Evolutionary conservation across 108 stramenopile species (phyloP).

Genomic region (Cyclotella cryptica): DNA sequence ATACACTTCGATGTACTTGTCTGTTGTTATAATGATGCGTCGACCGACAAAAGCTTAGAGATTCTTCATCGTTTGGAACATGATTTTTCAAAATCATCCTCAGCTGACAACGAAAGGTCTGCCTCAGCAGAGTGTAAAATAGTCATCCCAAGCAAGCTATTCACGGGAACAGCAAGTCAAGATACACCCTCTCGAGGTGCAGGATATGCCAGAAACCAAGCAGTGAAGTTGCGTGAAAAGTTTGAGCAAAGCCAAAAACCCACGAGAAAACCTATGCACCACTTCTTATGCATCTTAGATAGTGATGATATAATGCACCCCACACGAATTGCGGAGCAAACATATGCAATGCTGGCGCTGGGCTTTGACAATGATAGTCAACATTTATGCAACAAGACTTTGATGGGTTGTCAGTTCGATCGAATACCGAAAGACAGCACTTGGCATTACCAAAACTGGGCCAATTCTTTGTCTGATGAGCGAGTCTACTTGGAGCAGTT

Average conservation of each 20-base stretch:
- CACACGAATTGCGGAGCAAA: slow-evolving; percentile 76
- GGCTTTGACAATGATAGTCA: slow-evolving; percentile 27
- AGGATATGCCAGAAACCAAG: slow-evolving; percentile 85
- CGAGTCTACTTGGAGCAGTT: slow-evolving; percentile 79
- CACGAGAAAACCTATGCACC: slow-evolving; percentile 8
- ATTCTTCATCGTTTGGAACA: slow-evolving; percentile 47
- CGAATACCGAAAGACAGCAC: slow-evolving; percentile 85
- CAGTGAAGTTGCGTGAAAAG: slow-evolving; percentile 54
- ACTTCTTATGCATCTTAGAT: slow-evolving; percentile 82
- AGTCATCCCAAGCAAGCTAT: slow-evolving; percentile 28
- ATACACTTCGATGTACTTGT: slow-evolving; percentile 59
- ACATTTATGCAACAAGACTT: slow-evolving; percentile 43
- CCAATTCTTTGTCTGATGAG: slow-evolving; percentile 79
- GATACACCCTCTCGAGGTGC: slow-evolving; percentile 69
- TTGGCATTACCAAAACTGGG: slow-evolving; percentile 91
- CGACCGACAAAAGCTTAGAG: slow-evolving; percentile 66
- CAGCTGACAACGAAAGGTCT: slow-evolving; percentile 3
- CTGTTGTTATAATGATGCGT: slow-evolving; percentile 87
- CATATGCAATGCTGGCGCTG: slow-evolving; percentile 54
- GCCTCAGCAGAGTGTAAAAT: not conserved
- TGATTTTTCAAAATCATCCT: slow-evolving; percentile 12
- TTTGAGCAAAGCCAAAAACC: not conserved
- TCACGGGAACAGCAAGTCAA: slow-evolving; percentile 46
- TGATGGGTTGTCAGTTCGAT: slow-evolving; percentile 86
- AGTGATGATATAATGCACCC: slow-evolving; percentile 87